Evolutionary conservation across 1,284 basidiomycete genomes (phyloP).

Genomic region (Ustilago xerochloae): DNA sequence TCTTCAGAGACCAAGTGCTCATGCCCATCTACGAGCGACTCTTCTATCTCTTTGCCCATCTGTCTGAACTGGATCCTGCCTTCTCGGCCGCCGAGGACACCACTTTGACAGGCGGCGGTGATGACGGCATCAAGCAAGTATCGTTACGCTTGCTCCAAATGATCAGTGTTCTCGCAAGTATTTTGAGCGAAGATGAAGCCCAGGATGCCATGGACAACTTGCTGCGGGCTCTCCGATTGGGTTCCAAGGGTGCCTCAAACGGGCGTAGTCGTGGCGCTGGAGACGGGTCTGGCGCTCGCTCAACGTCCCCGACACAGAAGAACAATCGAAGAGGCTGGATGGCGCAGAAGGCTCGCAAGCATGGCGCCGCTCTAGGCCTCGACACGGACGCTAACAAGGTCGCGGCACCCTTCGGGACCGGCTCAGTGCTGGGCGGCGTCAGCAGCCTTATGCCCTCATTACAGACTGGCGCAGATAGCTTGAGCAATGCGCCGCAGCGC

Average conservation of each 20-base stretch:
- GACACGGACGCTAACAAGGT: constrained; percentile 5
- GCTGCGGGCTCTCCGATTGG: constrained; percentile 53
- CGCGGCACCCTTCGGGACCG: background rate
- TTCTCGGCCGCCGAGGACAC: constrained; percentile 22
- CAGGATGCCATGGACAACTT: constrained; percentile 66
- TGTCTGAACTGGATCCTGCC: constrained; percentile 45
- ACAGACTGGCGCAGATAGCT: background rate
- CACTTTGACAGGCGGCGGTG: constrained; percentile 13
- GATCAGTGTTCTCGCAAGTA: constrained; percentile 59
- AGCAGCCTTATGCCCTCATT: background rate
- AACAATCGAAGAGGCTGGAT: constrained; percentile 55
- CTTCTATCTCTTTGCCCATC: constrained; percentile 43
- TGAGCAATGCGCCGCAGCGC: background rate
- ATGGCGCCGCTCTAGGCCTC: constrained; percentile 23
- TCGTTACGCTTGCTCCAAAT: constrained; percentile 63
- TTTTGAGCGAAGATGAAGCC: constrained; percentile 66
- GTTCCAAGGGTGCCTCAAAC: constrained; percentile 45
- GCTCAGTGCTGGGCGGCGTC: background rate
- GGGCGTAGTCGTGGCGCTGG: constrained; percentile 20
- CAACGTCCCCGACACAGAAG: constrained; percentile 28
- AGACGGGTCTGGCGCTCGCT: constrained; percentile 21
- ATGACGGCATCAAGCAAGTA: constrained; percentile 40
- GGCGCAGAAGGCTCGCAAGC: constrained; percentile 55
- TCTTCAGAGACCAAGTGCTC: constrained; percentile 77
- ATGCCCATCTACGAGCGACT: constrained; percentile 60